Evolutionary conservation across 345 rosid genomes (phyloP).

Genomic region (Lagerstroemia speciosa): DNA sequence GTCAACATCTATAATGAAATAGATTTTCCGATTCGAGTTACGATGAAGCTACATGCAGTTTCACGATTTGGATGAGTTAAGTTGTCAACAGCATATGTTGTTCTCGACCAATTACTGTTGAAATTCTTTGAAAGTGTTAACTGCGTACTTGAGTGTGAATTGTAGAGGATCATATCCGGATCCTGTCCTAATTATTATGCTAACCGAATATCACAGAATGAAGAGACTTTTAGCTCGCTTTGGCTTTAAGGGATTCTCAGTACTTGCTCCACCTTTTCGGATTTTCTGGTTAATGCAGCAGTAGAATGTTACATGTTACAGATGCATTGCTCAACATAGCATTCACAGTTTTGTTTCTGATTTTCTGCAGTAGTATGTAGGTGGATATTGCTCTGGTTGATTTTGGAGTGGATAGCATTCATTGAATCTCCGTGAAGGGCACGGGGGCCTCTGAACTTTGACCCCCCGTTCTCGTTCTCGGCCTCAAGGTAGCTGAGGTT

Average conservation of each 20-base stretch:
- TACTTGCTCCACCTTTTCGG: background rate
- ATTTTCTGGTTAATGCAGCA: background rate
- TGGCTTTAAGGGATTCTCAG: background rate
- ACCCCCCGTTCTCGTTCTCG: background rate
- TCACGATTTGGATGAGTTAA: background rate
- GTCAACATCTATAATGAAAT: background rate
- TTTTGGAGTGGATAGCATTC: background rate
- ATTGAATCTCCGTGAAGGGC: background rate
- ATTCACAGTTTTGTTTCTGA: background rate
- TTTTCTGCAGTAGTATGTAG: background rate
- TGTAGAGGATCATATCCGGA: background rate
- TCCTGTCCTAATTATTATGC: background rate
- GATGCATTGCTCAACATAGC: background rate
- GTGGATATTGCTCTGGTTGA: background rate
- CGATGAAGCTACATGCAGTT: background rate
- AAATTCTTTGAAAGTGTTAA: background rate
- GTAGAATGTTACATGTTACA: background rate
- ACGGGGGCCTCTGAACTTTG: background rate
- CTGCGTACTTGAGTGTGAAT: background rate
- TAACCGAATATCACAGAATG: background rate
- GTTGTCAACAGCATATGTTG: background rate
- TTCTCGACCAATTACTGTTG: background rate
- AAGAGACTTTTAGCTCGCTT: background rate
- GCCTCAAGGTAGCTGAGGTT: background rate
- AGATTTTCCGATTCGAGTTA: background rate